A percentile compares a stretch with the other conserved stretches of the same genome.
Conservation (phyloP, 306 rosid genomes). For the Vachellia pachyceras region DNA sequence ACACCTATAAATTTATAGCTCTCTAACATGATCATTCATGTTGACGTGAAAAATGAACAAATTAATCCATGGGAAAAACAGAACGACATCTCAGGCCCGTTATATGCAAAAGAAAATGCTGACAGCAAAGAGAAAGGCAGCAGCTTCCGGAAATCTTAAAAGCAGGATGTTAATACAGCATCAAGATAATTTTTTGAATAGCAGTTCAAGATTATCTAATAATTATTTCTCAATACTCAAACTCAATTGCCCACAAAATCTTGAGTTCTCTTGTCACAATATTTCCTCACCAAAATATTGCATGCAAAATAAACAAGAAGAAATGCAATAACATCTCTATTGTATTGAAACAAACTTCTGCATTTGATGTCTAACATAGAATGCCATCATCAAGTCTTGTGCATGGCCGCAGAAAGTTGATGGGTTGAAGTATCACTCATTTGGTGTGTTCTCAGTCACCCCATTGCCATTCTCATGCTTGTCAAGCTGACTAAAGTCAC, state of each 20-base stretch:
- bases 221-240: conserved; percentile 38
- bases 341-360: conserved; percentile 35
- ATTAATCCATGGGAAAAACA: background rate
- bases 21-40: background rate
- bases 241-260: conserved; percentile 35
- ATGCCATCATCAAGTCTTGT: conserved; percentile 14
- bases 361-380: conserved; percentile 23
- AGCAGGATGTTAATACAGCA: conserved; percentile 5
- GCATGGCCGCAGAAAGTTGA: background rate
- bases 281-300: conserved; percentile 17
- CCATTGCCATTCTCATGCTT: conserved; percentile 52
- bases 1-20: too few species aligned
- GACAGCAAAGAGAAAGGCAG: background rate
- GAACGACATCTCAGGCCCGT: background rate
- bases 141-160: too few species aligned
- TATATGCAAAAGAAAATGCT: background rate
- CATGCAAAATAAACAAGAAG: conserved; percentile 19
- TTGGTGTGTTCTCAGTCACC: conserved; percentile 55
- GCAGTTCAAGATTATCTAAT: conserved; percentile 28
- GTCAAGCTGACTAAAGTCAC: conserved; percentile 84
- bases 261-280: background rate
- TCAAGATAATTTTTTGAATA: conserved; percentile 32
- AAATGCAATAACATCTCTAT: conserved; percentile 17
- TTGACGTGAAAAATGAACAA: too few species aligned
- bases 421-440: conserved; percentile 37